phyloP scores from a whole-genome alignment of 1,284 basidiomycete species.

The Cutaneotrichosporon spelunceum region DNA sequence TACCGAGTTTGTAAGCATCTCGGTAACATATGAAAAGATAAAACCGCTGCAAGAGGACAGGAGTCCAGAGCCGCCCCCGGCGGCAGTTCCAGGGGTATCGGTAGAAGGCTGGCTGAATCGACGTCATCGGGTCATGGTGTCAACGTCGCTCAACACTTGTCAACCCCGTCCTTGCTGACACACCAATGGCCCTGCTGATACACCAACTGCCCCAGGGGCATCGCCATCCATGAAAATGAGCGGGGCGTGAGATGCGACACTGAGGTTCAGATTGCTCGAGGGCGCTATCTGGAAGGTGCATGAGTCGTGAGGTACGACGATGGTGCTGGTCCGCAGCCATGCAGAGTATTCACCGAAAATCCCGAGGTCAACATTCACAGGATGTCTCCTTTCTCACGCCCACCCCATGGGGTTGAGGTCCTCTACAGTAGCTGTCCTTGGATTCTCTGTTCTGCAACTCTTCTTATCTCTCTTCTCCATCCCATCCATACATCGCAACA shows the following conservation, averaged over 20 bases:
- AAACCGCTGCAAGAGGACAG: neutral
- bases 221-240: neutral
- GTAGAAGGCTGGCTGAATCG: conserved; percentile 3
- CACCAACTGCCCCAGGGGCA: neutral
- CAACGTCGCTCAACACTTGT: neutral
- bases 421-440: neutral
- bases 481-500: conserved; percentile 20
- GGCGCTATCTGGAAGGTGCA: too few species aligned
- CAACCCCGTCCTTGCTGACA: neutral
- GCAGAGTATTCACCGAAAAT: conserved; percentile 14
- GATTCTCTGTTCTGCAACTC: conserved; percentile 1
- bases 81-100: neutral
- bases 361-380: conserved; percentile 10
- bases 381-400: conserved; percentile 1
- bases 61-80: too few species aligned
- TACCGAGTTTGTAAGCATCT: conserved; percentile 4
- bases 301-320: too few species aligned
- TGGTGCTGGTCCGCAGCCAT: too few species aligned
- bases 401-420: too few species aligned
- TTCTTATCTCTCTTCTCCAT: neutral
- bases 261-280: too few species aligned
- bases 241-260: neutral
- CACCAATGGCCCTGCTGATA: too few species aligned
- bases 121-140: neutral
- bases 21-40: neutral